Percentiles rank a stretch among this genome's conserved stretches.
Conservation (phyloP, 805 yeast species). For the Starmerella khaoyaiensis region DNA sequence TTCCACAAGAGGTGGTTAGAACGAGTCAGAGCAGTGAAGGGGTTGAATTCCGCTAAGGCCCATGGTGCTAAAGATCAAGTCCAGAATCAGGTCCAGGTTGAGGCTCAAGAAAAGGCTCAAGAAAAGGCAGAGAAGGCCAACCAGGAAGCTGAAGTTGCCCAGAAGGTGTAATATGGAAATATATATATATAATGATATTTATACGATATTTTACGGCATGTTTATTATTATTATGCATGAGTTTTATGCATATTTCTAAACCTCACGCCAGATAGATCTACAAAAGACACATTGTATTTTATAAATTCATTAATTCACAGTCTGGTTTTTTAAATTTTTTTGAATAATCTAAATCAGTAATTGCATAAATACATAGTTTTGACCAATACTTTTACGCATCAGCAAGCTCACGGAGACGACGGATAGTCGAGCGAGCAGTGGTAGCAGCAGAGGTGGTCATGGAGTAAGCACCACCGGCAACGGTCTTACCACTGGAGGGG, state of each 20-base stretch:
- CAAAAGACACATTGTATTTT: not conserved
- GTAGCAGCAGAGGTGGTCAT: slow-evolving; percentile 98
- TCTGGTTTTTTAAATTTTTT: too few relatives aligned
- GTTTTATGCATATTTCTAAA: too few relatives aligned
- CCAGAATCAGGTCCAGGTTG: slow-evolving; percentile 21
- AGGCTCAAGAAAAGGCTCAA: slow-evolving; percentile 20
- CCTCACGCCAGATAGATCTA: too few relatives aligned
- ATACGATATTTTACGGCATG: too few relatives aligned
- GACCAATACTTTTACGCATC: slow-evolving; percentile 60
- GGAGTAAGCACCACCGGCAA: slow-evolving; percentile 99
- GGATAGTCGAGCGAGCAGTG: slow-evolving; percentile 99
- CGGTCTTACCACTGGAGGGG: slow-evolving; percentile 85
- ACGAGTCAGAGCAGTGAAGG: slow-evolving; percentile 18
- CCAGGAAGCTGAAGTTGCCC: slow-evolving; percentile 7
- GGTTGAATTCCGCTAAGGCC: not conserved
- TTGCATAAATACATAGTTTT: slow-evolving; percentile 10
- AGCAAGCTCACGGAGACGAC: slow-evolving; percentile 99
- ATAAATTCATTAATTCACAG: not conserved
- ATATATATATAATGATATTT: too few relatives aligned
- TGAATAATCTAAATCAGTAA: slow-evolving; percentile 1
- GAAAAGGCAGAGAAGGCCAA: slow-evolving; percentile 18
- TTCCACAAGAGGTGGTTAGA: slow-evolving; percentile 25
- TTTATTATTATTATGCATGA: too few relatives aligned
- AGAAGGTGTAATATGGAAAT: not conserved
- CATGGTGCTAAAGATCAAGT: slow-evolving; percentile 15